Evolutionary conservation across 106 monocot genomes (phyloP), one percentile per base, ranked within the genome.

Genomic region (Gastrodia elata): DNA sequence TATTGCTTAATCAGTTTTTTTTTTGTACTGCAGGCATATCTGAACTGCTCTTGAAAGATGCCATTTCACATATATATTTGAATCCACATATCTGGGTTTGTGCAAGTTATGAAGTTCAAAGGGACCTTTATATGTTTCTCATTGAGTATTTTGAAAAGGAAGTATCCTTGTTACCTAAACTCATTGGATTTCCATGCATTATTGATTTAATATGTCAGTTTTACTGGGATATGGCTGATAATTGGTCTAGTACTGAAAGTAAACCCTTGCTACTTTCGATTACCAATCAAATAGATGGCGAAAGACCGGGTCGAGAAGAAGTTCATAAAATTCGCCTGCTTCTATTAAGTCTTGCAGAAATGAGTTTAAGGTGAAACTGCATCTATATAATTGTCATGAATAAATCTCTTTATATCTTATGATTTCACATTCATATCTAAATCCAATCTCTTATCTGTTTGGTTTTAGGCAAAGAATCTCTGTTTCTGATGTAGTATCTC

Each of bases 61-160:
- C 93, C 46, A 80, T 98, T 80, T 77, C 79, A 72, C 74, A 71
- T 67, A 79, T 98, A 65, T 98, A 93, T 77, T 76, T 98, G 76
- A 98, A 93, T 82, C 91, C 98, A 67, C 83, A 85, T 77, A 91
- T 98, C 39, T 98, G 90, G 93, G 80, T 91, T 20, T 88, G 80
- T 82, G 93, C 86, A 33, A 88, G 77, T 74, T 98, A 91, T 80
- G 86, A 91, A 76, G 93, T 98, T 71, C 98, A 98, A 75, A 80
- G 98, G 35, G 93, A 98, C 75, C 83, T 98, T 39, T 93, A 91
- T 78, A 84, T 98, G 86, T 87, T 92, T 58, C 90, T 98, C 18
- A 86, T 93, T 70, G 80, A 91, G 38, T 83, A 91, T 82, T 98
- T 98, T 87, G 98, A 98, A 77, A 80, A 77, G 71, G 80, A 91